Conservation (phyloP, 164 flowering plant species). For the Sextonia rubra region DNA sequence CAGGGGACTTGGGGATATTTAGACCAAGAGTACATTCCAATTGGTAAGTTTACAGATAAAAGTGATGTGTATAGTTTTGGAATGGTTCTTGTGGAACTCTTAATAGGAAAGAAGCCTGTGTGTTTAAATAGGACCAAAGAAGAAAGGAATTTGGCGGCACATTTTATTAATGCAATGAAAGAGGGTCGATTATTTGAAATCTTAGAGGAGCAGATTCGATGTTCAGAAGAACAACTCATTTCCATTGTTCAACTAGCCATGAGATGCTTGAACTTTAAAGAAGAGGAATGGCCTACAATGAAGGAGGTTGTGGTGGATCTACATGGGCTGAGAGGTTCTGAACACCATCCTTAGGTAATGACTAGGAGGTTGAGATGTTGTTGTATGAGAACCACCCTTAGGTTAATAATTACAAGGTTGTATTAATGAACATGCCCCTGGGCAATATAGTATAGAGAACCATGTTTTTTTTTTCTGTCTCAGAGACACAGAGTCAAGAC, state of each 20-base stretch:
- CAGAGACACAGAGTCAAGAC: too few relatives aligned
- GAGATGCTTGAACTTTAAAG: constrained; percentile 10
- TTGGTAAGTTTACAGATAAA: constrained; percentile 1
- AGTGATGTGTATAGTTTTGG: constrained; percentile 16
- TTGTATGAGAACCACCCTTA: too few relatives aligned
- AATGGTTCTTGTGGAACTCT: constrained; percentile 9
- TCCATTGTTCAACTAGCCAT: constrained; percentile 6
- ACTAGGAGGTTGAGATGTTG: too few relatives aligned
- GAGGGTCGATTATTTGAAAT: not conserved
- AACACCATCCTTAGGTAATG: not conserved
- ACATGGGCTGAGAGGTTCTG: not conserved
- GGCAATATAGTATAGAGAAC: too few relatives aligned
- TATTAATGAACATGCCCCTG: too few relatives aligned
- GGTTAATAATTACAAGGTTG: too few relatives aligned
- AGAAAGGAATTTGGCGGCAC: not conserved
- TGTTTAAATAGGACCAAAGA: not conserved
- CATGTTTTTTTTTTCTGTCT: too few relatives aligned
- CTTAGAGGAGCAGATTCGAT: not conserved
- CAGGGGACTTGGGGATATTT: constrained; percentile 13
- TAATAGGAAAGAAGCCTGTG: not conserved
- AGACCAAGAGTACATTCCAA: constrained; percentile 10
- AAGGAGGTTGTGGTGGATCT: constrained; percentile 16
- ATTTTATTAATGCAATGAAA: not conserved
- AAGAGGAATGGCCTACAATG: constrained; percentile 15
- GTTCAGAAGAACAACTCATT: not conserved